Evolutionary conservation across 805 yeast genomes (phyloP), one percentile per base, ranked within the genome.

Genomic region (Zygotorulaspora sp.): DNA sequence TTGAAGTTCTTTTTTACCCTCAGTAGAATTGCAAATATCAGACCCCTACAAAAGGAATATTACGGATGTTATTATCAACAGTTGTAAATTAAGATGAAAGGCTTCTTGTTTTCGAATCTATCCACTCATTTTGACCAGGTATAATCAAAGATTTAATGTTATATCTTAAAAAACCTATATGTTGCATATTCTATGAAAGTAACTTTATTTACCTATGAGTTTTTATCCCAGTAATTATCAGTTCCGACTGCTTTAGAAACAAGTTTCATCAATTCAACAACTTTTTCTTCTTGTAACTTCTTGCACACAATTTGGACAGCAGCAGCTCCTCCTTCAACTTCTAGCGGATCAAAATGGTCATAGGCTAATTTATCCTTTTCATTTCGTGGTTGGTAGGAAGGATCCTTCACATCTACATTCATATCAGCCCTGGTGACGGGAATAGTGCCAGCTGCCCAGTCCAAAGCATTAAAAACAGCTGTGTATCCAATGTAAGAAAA

Each of bases 301-400:
- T 68, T 67, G n/a, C 82, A 77, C 3, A 80, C 75, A 20, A 82
- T 61, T 57, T 81, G 87, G n/a, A 82, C 61, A 13, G 78, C 75
- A 10, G 77, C 78, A 0, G 86, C 80, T 38, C 79, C 75, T 4
- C 79, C 81, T 46, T 75, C 68, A 55, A 70, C 65, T 43, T 71
- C 71, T 35, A 62, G 69, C 1, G 80, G 71, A 45, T 75, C 70
- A 58, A 75, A 78, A 34, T 67, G 54, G 20, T 61, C 57, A 47
- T 67, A 68, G 25, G 73, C 68, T 15, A 61, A 66, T 30, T 58
- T 49, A 35, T 78, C 83, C 3, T 66, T 52, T 2, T 63, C 66
- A 49, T 66, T 70, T 48, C 62, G 53, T 30, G 65, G 59, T 9
- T 47, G 33, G 31, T 56, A 51, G 11, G 44, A 44, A 5, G 42